phyloP scores from a whole-genome alignment of 2,329 filamentous ascomycete genomes.

The Aphanocladium album region DNA sequence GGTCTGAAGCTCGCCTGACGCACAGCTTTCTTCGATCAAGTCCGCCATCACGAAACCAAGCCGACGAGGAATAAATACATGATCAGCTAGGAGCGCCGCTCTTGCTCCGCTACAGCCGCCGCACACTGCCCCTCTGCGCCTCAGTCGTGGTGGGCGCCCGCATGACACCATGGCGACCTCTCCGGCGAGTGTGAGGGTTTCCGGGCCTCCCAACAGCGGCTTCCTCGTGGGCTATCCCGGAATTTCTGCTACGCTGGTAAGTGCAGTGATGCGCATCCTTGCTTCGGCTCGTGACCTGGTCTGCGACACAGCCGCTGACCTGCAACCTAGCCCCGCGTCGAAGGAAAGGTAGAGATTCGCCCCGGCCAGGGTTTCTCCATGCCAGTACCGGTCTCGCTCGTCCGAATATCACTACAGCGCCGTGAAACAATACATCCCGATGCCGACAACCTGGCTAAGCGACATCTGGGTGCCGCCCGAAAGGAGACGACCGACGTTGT shows the following conservation, averaged over 20 bases:
- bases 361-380: conserved; percentile 80
- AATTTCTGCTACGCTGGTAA: conserved; percentile 92
- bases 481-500: conserved; percentile 90
- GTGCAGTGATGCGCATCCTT: conserved; percentile 32
- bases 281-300: not conserved
- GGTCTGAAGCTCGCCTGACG: not conserved
- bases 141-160: conserved; percentile 56
- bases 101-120: not conserved
- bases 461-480: conserved; percentile 81
- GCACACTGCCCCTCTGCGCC: not conserved
- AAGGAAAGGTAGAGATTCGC: conserved; percentile 95
- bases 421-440: conserved; percentile 95
- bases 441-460: conserved; percentile 89
- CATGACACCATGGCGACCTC: conserved; percentile 28
- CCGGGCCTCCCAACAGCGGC: conserved; percentile 92
- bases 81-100: not conserved
- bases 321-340: conserved; percentile 74
- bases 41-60: not conserved
- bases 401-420: conserved; percentile 88
- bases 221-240: conserved; percentile 96
- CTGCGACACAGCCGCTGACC: conserved; percentile 7
- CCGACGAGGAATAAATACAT: not conserved
- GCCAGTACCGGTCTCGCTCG: conserved; percentile 84
- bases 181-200: conserved; percentile 71
- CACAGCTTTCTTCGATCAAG: not conserved